Conservation (phyloP, 768 basidiomycete species). For the Epithele typhae region DNA sequence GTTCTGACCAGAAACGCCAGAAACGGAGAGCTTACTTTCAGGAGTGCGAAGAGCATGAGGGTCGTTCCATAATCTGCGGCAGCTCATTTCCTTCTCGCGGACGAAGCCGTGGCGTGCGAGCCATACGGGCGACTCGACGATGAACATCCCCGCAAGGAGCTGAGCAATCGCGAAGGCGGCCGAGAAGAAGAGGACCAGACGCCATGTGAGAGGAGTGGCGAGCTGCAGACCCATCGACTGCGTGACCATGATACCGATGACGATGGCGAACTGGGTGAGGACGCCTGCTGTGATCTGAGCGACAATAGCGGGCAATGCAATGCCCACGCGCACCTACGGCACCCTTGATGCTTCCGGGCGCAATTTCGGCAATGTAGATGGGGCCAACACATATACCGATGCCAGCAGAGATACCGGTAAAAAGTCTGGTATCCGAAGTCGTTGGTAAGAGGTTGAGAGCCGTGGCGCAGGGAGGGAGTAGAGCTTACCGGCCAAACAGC, state of each 20-base stretch:
- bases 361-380: conserved; percentile 81
- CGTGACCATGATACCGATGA: conserved; percentile 83
- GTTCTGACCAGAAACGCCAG: too few relatives aligned
- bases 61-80: conserved; percentile 51
- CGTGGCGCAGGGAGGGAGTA: too few relatives aligned
- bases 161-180: conserved; percentile 52
- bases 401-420: conserved; percentile 70
- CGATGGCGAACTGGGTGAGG: conserved; percentile 77
- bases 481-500: conserved; percentile 58
- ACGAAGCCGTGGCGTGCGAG: conserved; percentile 45
- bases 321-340: conserved; percentile 62
- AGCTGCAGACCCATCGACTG: conserved; percentile 71
- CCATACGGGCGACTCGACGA: conserved; percentile 74
- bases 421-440: conserved; percentile 37
- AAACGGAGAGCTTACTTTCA: too few relatives aligned
- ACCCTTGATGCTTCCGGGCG: conserved; percentile 71
- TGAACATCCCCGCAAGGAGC: conserved; percentile 44
- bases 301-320: background rate
- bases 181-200: conserved; percentile 64
- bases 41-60: conserved; percentile 14
- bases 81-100: conserved; percentile 44
- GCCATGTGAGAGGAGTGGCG: conserved; percentile 69
- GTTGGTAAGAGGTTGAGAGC: too few relatives aligned
- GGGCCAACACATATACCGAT: conserved; percentile 77
- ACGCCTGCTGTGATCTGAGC: too few relatives aligned